These are phyloP conservation scores for Nepenthes mirabilis DNA, from an alignment of 148 eudicot genomes.

Conservation along the genomic window DNA sequence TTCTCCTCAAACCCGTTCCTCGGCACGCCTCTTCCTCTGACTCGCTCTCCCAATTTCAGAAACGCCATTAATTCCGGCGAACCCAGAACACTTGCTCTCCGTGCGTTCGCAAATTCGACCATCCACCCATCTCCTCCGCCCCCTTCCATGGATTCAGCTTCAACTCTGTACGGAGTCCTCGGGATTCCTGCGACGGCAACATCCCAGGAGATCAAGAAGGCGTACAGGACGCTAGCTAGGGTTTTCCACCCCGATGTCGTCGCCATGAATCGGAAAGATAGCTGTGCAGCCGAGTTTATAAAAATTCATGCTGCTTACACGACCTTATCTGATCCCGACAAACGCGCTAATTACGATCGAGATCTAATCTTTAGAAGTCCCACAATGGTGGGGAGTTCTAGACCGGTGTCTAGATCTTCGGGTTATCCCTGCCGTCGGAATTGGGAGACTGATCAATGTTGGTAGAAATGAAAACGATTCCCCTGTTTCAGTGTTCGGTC, in stretches of 20 bases:
- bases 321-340: slow-evolving; percentile 49
- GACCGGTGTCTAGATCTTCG: slow-evolving; percentile 9
- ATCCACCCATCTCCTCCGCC: background rate
- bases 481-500: no score
- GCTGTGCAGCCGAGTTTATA: slow-evolving; percentile 33
- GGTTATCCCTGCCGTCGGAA: slow-evolving; percentile 6
- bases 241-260: slow-evolving; percentile 52
- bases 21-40: background rate
- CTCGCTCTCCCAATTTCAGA: background rate
- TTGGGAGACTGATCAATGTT: slow-evolving; percentile 77
- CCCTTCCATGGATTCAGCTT: background rate
- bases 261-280: slow-evolving; percentile 3
- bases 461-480: slow-evolving; percentile 16
- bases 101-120: no score
- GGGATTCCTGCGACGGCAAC: slow-evolving; percentile 37
- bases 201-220: slow-evolving; percentile 43
- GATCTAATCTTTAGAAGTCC: slow-evolving; percentile 12
- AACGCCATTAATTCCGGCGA: no score
- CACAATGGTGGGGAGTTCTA: slow-evolving; percentile 1
- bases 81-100: no score
- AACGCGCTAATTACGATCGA: slow-evolving; percentile 56
- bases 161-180: slow-evolving; percentile 46
- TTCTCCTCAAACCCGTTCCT: background rate
- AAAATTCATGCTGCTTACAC: slow-evolving; percentile 48
- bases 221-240: slow-evolving; percentile 53